Evolutionary conservation across 106 monocot genomes (phyloP).

Genomic region (Triglochin maritima): DNA sequence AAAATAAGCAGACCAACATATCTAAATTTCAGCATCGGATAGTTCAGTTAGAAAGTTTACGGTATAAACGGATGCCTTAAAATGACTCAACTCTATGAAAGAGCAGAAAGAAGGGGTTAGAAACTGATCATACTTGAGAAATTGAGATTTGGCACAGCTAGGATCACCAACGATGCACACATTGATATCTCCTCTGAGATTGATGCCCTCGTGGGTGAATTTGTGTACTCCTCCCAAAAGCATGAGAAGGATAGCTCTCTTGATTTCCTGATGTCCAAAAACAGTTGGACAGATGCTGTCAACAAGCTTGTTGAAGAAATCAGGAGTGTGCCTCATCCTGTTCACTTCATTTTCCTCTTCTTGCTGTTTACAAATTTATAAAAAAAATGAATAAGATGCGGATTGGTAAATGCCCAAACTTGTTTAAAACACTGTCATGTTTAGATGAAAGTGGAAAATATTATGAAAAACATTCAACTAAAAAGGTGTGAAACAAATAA

Average conservation of each 20-base stretch:
- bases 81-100: background rate
- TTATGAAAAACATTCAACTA: too few relatives aligned
- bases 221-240: constrained; percentile 94
- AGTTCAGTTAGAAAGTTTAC: too few relatives aligned
- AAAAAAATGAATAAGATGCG: background rate
- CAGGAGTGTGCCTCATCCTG: constrained; percentile 75
- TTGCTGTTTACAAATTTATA: constrained; percentile 33
- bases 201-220: constrained; percentile 93
- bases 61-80: too few relatives aligned
- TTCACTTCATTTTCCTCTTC: constrained; percentile 79
- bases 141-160: constrained; percentile 98
- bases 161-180: constrained; percentile 99
- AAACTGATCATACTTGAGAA: constrained; percentile 63
- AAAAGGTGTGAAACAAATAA: background rate
- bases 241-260: constrained; percentile 89
- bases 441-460: too few relatives aligned
- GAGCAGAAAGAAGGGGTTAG: background rate
- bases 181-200: constrained; percentile 95
- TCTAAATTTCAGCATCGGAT: too few relatives aligned
- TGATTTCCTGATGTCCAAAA: constrained; percentile 98
- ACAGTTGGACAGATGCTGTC: constrained; percentile 96
- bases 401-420: background rate
- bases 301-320: constrained; percentile 93
- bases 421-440: too few relatives aligned
- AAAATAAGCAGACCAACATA: too few relatives aligned